Evolutionary conservation across 2,329 filamentous ascomycete genomes (phyloP).

Genomic region (Ambrosiella xylebori): DNA sequence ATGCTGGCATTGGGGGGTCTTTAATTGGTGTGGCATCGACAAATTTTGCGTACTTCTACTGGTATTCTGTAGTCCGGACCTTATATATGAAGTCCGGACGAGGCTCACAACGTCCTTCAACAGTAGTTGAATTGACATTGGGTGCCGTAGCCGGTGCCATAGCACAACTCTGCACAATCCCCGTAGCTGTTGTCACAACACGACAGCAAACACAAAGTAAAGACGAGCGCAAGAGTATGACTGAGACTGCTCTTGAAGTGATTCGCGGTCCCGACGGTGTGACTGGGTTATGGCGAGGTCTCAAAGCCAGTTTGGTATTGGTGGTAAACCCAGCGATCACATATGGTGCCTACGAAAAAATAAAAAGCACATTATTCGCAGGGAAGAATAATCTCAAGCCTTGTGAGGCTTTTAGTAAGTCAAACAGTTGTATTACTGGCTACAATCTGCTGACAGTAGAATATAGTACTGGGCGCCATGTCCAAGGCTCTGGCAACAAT

Average conservation of each 20-base stretch:
- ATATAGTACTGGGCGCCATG: slow-evolving; percentile 67
- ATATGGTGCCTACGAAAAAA: slow-evolving; percentile 85
- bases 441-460: not conserved
- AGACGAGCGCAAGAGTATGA: slow-evolving; percentile 64
- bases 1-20: slow-evolving; percentile 73
- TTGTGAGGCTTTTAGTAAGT: slow-evolving; percentile 81
- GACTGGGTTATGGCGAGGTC: slow-evolving; percentile 76
- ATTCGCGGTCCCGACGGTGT: slow-evolving; percentile 80
- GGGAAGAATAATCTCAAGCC: slow-evolving; percentile 59
- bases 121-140: slow-evolving; percentile 63
- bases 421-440: not conserved
- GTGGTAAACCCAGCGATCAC: slow-evolving; percentile 96
- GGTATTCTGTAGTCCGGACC: slow-evolving; percentile 78
- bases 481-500: slow-evolving; percentile 89
- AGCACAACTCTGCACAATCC: slow-evolving; percentile 91
- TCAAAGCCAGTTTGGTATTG: slow-evolving; percentile 89
- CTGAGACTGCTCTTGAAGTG: slow-evolving; percentile 80
- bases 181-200: slow-evolving; percentile 87
- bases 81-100: slow-evolving; percentile 53
- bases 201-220: slow-evolving; percentile 87
- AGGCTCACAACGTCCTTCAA: slow-evolving; percentile 43
- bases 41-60: slow-evolving; percentile 99
- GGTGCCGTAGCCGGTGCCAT: slow-evolving; percentile 79
- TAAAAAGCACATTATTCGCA: slow-evolving; percentile 63
- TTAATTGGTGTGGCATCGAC: slow-evolving; percentile 87